phyloP scores from a whole-genome alignment of 179 eudicot species.

The Beta macrorhiza region DNA sequence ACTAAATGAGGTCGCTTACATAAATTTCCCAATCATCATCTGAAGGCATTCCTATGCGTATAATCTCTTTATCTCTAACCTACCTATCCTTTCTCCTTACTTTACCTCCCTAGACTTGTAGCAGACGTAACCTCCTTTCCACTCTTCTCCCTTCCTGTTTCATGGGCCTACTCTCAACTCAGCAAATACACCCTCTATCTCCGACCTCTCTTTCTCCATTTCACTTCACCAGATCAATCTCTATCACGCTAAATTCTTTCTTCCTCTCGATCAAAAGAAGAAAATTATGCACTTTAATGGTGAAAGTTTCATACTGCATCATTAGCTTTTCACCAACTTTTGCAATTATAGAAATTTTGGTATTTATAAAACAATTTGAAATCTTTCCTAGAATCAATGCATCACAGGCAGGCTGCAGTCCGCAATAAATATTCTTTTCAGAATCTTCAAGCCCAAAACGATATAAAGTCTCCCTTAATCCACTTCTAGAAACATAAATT shows the following conservation, averaged over 20 bases:
- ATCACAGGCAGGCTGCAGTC: no score
- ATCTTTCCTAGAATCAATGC: no score
- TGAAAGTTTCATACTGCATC: no score
- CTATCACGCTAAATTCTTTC: no score
- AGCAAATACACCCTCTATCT: neutral
- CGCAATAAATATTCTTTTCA: no score
- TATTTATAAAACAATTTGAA: neutral
- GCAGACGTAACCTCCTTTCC: neutral
- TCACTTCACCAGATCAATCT: no score
- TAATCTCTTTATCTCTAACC: neutral
- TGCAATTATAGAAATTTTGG: neutral
- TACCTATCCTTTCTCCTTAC: neutral
- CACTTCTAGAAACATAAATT: neutral
- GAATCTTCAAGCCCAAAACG: no score
- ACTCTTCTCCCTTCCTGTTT: neutral
- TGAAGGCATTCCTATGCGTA: no score
- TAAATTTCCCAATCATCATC: no score
- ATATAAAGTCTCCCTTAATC: neutral
- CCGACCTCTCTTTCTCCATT: no score
- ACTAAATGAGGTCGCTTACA: no score
- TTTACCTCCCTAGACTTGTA: neutral
- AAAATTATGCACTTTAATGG: neutral
- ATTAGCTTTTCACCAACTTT: no score
- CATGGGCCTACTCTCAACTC: neutral
- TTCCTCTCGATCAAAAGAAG: neutral